Evolutionary conservation across 2,329 filamentous ascomycete genomes (phyloP).

Genomic region (Paradendryphiella salina): DNA sequence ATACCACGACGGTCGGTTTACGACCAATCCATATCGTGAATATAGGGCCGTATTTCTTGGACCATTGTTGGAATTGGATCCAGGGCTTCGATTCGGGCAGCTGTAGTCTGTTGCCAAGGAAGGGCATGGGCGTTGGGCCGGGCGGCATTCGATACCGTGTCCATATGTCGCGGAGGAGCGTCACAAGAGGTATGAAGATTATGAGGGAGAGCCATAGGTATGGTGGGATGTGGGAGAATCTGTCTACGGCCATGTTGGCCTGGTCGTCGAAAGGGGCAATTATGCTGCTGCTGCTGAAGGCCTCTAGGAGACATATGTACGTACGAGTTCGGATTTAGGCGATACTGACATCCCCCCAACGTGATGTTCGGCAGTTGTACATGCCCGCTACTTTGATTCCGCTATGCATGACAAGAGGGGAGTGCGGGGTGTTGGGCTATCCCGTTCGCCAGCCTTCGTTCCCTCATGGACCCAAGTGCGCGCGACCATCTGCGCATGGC

Average conservation of each 20-base stretch:
- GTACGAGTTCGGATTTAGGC: slow-evolving; percentile 7
- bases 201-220: slow-evolving; percentile 36
- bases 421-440: slow-evolving; percentile 15
- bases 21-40: slow-evolving; percentile 56
- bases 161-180: slow-evolving; percentile 36
- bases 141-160: slow-evolving; percentile 50
- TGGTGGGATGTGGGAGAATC: slow-evolving; percentile 19
- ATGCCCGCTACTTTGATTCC: slow-evolving; percentile 19
- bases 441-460: no score
- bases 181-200: slow-evolving; percentile 29
- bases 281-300: background rate
- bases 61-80: slow-evolving; percentile 51
- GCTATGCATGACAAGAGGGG: slow-evolving; percentile 5
- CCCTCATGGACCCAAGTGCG: background rate
- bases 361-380: slow-evolving; percentile 30
- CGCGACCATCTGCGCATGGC: background rate
- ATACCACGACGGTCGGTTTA: slow-evolving; percentile 52
- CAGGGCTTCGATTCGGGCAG: slow-evolving; percentile 41
- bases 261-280: background rate
- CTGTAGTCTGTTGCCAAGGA: slow-evolving; percentile 48
- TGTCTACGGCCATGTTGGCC: slow-evolving; percentile 34
- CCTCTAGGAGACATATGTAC: background rate
- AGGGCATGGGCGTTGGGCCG: slow-evolving; percentile 53
- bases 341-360: slow-evolving; percentile 3
- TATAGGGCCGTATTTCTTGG: slow-evolving; percentile 52